Base-by-base conservation (phyloP, 2,329 filamentous ascomycete species). In the Zymoseptoria passerinii region DNA sequence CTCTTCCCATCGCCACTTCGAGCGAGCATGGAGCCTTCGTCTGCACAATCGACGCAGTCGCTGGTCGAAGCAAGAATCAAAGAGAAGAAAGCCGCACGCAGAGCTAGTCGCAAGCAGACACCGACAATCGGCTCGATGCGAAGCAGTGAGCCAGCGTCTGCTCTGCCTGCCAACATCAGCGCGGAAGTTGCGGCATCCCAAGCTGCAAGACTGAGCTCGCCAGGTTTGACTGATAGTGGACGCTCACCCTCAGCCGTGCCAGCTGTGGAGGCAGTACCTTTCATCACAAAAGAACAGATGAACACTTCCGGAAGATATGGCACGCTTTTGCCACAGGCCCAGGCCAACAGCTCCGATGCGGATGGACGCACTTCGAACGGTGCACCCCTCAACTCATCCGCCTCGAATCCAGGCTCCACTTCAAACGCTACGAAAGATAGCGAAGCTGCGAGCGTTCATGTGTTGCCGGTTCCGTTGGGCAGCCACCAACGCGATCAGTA, bases 211-310 rank as follows among this genome's bases (percentile, higher is more conserved):
- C 18, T 58, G 28, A 59, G 55, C 4, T 63, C 65, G 5, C 59
- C 64, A 13, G 54, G 23, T 6, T 53, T 55, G 40, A 61, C 61
- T 18, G 62, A 66, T 29, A 63, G 65, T 28, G 59, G 35, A 10
- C 64, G 71, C 9, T 73, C 71, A 4, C 71, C 71, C 8, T 73
- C 71, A 2, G 65, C 64, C 9, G 64, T 73, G 5, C 70, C 71
- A 18, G 68, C 70, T 20, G 63, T 65, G 1, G 65, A 68, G 54
- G 63, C 66, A 2, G 44, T 62, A 1, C 62, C 65, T 0, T 58
- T 52, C 2, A 61, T 67, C 8, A 68, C 70, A 1, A 62, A 61
- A 50, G 70, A 73, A 44, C 69, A 73, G 49, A 67, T 68, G 65
- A 70, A 65, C 27, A 71, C 69, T 1, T 71, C 69, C 9, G 71